phyloP scores from a whole-genome alignment of 306 rosid genomes.

The Acacia acuminata region DNA sequence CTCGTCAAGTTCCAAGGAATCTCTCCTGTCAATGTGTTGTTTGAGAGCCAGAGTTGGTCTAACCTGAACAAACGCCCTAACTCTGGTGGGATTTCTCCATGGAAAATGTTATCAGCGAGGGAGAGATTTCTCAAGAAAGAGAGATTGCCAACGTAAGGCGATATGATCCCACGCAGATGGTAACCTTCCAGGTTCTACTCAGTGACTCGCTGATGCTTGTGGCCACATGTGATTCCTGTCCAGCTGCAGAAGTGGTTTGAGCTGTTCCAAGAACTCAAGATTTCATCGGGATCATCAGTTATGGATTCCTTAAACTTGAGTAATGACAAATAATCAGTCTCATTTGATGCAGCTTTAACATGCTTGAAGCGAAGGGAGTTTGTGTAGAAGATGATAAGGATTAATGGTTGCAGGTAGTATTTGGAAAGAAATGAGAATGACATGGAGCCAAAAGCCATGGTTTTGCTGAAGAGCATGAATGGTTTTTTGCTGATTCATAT shows the following conservation, averaged over 20 bases:
- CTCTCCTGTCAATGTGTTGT: background rate
- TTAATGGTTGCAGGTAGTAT: background rate
- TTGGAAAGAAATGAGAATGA: too few relatives aligned
- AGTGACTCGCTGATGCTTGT: background rate
- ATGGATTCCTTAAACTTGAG: background rate
- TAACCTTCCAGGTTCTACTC: background rate
- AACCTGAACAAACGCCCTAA: background rate
- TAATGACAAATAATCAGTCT: constrained; percentile 1
- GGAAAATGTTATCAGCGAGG: background rate
- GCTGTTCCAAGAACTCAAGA: background rate
- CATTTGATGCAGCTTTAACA: background rate
- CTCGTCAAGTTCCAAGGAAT: background rate
- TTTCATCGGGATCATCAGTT: background rate
- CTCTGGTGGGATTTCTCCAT: background rate
- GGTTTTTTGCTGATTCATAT: too few relatives aligned
- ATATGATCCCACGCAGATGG: constrained; percentile 1
- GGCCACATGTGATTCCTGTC: constrained; percentile 9
- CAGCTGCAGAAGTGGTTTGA: background rate
- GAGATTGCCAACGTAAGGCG: background rate
- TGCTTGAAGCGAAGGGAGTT: background rate
- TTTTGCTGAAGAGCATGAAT: too few relatives aligned
- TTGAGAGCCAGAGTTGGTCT: background rate
- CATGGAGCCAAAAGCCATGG: too few relatives aligned
- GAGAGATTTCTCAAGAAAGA: background rate
- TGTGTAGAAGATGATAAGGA: background rate